Base-by-base conservation (phyloP, 2,329 filamentous ascomycete genomes). In the Didymella arachidicola region DNA sequence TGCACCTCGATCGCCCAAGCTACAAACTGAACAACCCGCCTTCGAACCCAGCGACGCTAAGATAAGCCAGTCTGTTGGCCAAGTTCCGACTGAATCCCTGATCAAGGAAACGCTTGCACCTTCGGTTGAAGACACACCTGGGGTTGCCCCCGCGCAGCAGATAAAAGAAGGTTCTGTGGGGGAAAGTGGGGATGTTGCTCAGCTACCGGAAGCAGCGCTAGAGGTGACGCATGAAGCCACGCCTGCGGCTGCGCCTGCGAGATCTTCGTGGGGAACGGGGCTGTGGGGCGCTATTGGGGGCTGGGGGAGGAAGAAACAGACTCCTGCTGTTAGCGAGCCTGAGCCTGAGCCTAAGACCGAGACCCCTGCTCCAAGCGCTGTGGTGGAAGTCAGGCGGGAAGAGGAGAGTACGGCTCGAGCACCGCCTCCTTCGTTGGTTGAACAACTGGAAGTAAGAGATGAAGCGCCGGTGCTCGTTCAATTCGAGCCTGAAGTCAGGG, bases 251-350 rank as follows among this genome's bases (percentile, higher is more conserved):
- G 62, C 62, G 18, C 50, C 62, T 8, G 46, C 60, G 8, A 45
- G 62, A 11, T 68, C 67, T 36, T 65, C 67, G 3, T 73, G 69
- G 68, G 69, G 69, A 14, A 59, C 61, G 2, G 63, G 67, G 29
- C 54, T 76, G 19, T 68, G 65, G 63, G 71, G 73, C 42, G 70
- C 71, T 1, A 64, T 75, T 47, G 71, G 73, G 34, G 71, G 73
- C 2, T 75, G 71, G 72, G 72, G 73, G 11, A 53, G 46, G 43
- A 60, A 57, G 48, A 60, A 53, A 32, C 41, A 47, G 22, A 22
- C 38, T 8, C 22, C 36, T 5, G 36, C 22, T 22, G 22, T 22
- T 22, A 22, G 22, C 22, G 22, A 22, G 3, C 22, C 22, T 22
- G 22, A 22, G 3, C 22, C 22, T 22, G 22, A 22, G 22, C 22